phyloP scores from a whole-genome alignment of 352 stramenopile genomes.

The Lagenidium sp. region DNA sequence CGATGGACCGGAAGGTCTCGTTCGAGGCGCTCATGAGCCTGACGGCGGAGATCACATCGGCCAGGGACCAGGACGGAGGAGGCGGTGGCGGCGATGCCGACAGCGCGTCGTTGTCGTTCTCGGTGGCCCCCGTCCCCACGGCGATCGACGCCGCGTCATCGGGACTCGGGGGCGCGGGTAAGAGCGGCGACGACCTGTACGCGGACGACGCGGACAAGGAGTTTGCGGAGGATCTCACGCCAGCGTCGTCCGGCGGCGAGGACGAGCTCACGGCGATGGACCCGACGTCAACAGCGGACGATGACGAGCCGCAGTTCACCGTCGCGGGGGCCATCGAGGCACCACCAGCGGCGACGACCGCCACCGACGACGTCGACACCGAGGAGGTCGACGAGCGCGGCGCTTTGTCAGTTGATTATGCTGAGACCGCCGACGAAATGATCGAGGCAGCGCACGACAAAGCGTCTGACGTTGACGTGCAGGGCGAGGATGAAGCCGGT shows the following conservation, averaged over 20 bases:
- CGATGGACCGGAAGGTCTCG: constrained; percentile 3
- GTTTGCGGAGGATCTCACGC: background rate
- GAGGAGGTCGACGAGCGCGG: background rate
- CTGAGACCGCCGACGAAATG: constrained; percentile 12
- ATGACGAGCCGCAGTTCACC: background rate
- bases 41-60: constrained; percentile 10
- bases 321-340: background rate
- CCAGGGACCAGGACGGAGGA: constrained; percentile 3
- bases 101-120: background rate
- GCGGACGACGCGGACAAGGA: background rate
- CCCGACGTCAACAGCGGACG: too few relatives aligned
- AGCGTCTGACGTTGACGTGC: constrained; percentile 2
- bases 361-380: constrained; percentile 9
- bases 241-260: too few relatives aligned
- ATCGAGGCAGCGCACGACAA: constrained; percentile 5
- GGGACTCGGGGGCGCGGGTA: too few relatives aligned
- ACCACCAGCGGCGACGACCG: constrained; percentile 1
- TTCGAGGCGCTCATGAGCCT: constrained; percentile 15
- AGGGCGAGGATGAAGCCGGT: constrained; percentile 1
- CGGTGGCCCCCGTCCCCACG: background rate
- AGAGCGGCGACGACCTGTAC: background rate
- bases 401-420: constrained; percentile 14
- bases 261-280: too few relatives aligned
- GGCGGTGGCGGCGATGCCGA: background rate
- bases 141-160: too few relatives aligned